Evolutionary conservation across 768 basidiomycete genomes (phyloP).

Genomic region (Suillus hirtellus): DNA sequence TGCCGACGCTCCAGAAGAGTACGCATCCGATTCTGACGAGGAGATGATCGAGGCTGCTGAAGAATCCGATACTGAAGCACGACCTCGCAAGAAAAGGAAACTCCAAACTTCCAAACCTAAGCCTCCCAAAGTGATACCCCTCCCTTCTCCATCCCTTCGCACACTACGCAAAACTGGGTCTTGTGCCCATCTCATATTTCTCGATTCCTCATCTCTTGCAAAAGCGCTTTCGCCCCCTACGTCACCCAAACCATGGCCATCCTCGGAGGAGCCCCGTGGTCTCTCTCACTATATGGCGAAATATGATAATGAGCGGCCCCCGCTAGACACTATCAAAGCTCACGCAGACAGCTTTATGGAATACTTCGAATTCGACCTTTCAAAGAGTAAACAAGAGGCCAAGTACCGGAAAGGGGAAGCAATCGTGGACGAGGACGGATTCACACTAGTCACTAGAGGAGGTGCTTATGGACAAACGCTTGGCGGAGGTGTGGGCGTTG

Average conservation of each 20-base stretch:
- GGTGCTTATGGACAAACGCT: constrained; percentile 88
- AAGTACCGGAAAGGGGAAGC: constrained; percentile 83
- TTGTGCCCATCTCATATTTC: constrained; percentile 69
- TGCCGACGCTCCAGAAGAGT: constrained; percentile 13
- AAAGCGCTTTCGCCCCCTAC: constrained; percentile 57
- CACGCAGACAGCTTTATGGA: constrained; percentile 81
- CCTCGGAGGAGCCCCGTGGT: constrained; percentile 62
- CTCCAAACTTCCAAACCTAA: constrained; percentile 19
- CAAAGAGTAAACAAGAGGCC: constrained; percentile 59
- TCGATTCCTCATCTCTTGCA: constrained; percentile 71
- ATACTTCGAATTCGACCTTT: constrained; percentile 64
- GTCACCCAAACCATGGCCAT: constrained; percentile 60
- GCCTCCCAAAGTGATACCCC: constrained; percentile 56
- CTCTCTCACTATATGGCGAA: constrained; percentile 68
- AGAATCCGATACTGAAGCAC: constrained; percentile 11
- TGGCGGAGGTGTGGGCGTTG: constrained; percentile 74
- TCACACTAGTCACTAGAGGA: constrained; percentile 90
- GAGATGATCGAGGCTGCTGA: constrained; percentile 7
- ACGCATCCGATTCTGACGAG: constrained; percentile 29
- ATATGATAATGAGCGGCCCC: constrained; percentile 70
- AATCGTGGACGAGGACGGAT: constrained; percentile 92
- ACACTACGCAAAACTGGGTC: constrained; percentile 61
- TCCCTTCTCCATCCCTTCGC: constrained; percentile 57
- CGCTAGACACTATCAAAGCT: constrained; percentile 68
- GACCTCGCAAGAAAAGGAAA: constrained; percentile 36